Percentiles rank a stretch among this genome's conserved stretches.
These are phyloP conservation scores for Globisporangium radiosum DNA, from an alignment of 352 stramenopile genomes.

Conservation along the genomic window DNA sequence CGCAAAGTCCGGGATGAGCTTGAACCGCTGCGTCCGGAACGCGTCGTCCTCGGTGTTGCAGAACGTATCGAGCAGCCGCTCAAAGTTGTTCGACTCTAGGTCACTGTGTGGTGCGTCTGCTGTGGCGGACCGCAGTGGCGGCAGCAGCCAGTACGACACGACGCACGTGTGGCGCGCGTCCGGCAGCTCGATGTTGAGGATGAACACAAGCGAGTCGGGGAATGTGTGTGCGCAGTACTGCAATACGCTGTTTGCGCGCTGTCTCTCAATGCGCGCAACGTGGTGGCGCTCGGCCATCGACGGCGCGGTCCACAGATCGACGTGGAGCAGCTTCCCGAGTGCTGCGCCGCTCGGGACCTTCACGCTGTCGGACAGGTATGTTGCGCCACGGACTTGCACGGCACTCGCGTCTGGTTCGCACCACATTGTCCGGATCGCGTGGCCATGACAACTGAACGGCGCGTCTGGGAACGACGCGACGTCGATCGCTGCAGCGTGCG, in stretches of 20 bases:
- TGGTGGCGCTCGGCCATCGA: slow-evolving; percentile 43
- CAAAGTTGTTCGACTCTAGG: slow-evolving; percentile 30
- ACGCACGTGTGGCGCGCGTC: slow-evolving; percentile 62
- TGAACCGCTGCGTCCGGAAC: slow-evolving; percentile 78
- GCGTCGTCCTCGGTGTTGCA: slow-evolving; percentile 31
- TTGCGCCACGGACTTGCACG: slow-evolving; percentile 46
- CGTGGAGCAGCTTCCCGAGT: slow-evolving; percentile 51
- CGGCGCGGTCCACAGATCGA: slow-evolving; percentile 55
- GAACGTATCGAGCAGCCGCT: slow-evolving; percentile 53
- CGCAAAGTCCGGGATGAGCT: slow-evolving; percentile 84
- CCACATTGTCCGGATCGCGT: slow-evolving; percentile 51
- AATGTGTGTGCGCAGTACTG: slow-evolving; percentile 35
- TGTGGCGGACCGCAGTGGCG: slow-evolving; percentile 14
- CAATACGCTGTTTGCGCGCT: slow-evolving; percentile 39
- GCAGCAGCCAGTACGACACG: slow-evolving; percentile 73
- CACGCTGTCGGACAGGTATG: slow-evolving; percentile 47
- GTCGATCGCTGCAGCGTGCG: neutral
- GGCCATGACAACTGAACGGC: slow-evolving; percentile 27
- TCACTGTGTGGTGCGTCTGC: slow-evolving; percentile 6
- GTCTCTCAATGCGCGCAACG: slow-evolving; percentile 40
- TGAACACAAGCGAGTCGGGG: slow-evolving; percentile 63
- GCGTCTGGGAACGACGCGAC: slow-evolving; percentile 22
- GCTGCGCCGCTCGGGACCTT: slow-evolving; percentile 40
- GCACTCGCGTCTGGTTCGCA: slow-evolving; percentile 37
- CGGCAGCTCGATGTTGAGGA: slow-evolving; percentile 83